Conservation (phyloP, 306 rosid species). For the Pyrus pyrifolia region DNA sequence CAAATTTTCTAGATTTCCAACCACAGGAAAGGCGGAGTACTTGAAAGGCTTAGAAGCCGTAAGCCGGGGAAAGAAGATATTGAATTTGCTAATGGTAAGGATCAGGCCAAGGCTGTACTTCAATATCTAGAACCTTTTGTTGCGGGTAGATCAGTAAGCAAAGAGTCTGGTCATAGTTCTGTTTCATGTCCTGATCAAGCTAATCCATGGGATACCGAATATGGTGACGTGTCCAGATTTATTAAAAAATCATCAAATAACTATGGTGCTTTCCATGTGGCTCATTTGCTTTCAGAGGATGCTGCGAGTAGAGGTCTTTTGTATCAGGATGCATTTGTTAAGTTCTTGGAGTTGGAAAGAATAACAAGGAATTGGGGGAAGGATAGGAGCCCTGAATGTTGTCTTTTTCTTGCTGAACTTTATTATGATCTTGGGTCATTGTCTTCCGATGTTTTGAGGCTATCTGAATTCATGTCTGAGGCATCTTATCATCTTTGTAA, state of each 20-base stretch:
- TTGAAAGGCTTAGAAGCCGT: conserved; percentile 89
- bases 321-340: conserved; percentile 59
- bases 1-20: conserved; percentile 56
- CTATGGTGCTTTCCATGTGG: conserved; percentile 80
- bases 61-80: conserved; percentile 91
- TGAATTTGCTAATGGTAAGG: conserved; percentile 64
- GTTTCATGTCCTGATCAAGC: conserved; percentile 20
- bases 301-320: conserved; percentile 50
- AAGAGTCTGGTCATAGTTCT: conserved; percentile 31
- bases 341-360: conserved; percentile 86
- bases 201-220: conserved; percentile 32
- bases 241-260: conserved; percentile 55
- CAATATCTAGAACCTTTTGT: conserved; percentile 76
- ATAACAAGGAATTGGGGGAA: conserved; percentile 88
- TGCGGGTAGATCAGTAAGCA: conserved; percentile 37
- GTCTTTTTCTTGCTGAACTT: conserved; percentile 79
- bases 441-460: conserved; percentile 51
- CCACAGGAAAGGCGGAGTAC: conserved; percentile 93
- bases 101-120: conserved; percentile 60
- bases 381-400: conserved; percentile 75
- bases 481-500: conserved; percentile 87
- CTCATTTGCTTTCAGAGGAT: conserved; percentile 74
- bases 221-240: conserved; percentile 52
- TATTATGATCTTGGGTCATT: conserved; percentile 69
- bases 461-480: conserved; percentile 62